Evolutionary conservation across 2,329 filamentous ascomycete genomes (phyloP).

Genomic region (Pseudocercospora ulei): DNA sequence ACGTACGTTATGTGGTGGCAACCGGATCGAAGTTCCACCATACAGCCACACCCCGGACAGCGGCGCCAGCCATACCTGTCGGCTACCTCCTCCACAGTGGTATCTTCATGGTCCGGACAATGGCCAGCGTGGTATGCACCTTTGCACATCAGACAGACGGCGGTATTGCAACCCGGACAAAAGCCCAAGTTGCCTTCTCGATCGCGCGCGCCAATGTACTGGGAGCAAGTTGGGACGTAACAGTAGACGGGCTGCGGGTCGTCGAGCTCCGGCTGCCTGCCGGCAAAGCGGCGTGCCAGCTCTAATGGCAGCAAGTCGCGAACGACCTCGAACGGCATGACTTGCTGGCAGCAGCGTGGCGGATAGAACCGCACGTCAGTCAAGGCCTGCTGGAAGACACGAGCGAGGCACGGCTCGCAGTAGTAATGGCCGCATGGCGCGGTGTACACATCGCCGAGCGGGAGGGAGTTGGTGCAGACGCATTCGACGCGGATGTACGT

Average conservation of each 20-base stretch:
- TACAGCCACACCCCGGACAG: background rate
- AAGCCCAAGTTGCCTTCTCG: background rate
- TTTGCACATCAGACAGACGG: conserved; percentile 12
- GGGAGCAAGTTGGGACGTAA: conserved; percentile 9
- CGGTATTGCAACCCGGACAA: background rate
- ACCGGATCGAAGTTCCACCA: conserved; percentile 9
- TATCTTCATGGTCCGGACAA: conserved; percentile 9
- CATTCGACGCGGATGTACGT: background rate
- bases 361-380: conserved; percentile 14
- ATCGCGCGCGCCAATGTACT: conserved; percentile 1
- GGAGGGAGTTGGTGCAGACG: conserved; percentile 2
- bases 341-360: conserved; percentile 13
- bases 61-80: background rate
- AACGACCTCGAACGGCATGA: background rate
- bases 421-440: conserved; percentile 11
- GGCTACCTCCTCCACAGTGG: background rate
- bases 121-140: background rate
- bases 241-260: conserved; percentile 17
- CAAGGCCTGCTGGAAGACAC: conserved; percentile 7
- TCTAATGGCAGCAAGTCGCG: background rate
- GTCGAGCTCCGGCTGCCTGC: conserved; percentile 14
- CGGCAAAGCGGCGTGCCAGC: background rate
- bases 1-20: conserved; percentile 18
- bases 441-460: background rate
- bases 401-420: conserved; percentile 8